Base-by-base conservation (phyloP, 2,329 filamentous ascomycete species). In the Coniochaeta sp. region DNA sequence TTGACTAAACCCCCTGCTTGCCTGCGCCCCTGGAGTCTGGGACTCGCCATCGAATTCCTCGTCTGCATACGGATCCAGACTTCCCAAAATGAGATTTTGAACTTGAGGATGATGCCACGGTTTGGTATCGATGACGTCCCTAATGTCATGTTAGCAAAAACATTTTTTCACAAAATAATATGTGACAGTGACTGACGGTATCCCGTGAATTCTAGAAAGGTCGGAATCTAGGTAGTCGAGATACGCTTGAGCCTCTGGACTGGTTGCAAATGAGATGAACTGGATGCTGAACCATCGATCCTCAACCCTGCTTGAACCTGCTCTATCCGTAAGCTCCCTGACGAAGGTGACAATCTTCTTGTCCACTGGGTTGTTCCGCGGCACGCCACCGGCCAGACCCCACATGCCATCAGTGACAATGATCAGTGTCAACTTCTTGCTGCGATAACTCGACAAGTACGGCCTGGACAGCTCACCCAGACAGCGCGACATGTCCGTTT, bases 281-380 rank as follows among this genome's bases (percentile, higher is more conserved):
- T 58, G 57, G 57, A 58, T 58, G 57, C 57, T 58, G 40, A 58
- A 58, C 57, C 57, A 58, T 8, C 57, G 36, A 14, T 58, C 40
- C 22, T 50, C 22, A 9, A 44, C 26, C 24, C 5, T 50, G 24
- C 30, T 30, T 4, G 8, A 4, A 4, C 28, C 19, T 28, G 19
- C 34, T 42, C 4, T 47, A 2, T 3, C n/a, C 52, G 10, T 22
- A 4, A 58, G 38, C 2, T 32, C 38, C 14, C 26, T 42, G 19
- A 58, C 12, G 40, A 58, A 58, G 26, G n/a, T 50, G 2, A n/a
- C 26, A 12, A 55, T 34, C 26, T 55, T 55, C 9, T 55, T 36
- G 12, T 55, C 52, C 16, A 55, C 52, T 19, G 26, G 26, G 52
- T 55, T 34, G n/a, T 36, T 28, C 4, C 52, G 52, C 26, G 1